Evolutionary conservation across 495 filamentous ascomycete species (phyloP).

Genomic region (Friedmanniomyces endolithicus): DNA sequence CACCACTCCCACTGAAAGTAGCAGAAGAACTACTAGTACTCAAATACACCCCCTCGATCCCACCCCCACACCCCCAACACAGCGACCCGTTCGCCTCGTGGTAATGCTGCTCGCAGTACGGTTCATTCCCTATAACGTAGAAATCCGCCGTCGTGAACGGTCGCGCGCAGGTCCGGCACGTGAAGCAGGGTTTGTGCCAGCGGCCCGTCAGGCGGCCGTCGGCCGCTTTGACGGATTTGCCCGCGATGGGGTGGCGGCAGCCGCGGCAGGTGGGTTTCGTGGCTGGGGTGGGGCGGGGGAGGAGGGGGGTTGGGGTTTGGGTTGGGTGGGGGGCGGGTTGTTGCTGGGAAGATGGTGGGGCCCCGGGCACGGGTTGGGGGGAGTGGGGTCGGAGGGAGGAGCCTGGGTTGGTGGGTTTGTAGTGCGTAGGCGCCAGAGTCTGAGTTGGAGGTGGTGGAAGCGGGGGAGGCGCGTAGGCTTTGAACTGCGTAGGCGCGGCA

Average conservation of each 20-base stretch:
- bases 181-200: conserved; percentile 90
- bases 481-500: conserved; percentile 6
- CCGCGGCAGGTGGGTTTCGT: conserved; percentile 70
- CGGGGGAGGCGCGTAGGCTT: conserved; percentile 10
- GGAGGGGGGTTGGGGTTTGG: conserved; percentile 13
- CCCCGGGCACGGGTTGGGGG: background rate
- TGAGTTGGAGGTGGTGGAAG: background rate
- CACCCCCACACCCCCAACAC: conserved; percentile 63
- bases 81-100: conserved; percentile 80
- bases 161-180: conserved; percentile 68
- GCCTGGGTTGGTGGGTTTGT: conserved; percentile 1
- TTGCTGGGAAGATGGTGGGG: conserved; percentile 8
- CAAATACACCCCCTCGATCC: conserved; percentile 93
- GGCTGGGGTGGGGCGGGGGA: conserved; percentile 21
- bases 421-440: background rate
- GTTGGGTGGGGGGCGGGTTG: background rate
- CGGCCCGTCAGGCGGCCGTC: conserved; percentile 87
- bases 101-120: conserved; percentile 88
- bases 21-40: conserved; percentile 42
- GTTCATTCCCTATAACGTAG: conserved; percentile 75
- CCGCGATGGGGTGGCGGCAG: conserved; percentile 64
- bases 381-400: background rate
- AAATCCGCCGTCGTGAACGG: conserved; percentile 85
- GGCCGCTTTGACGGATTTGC: conserved; percentile 86
- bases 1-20: background rate